A percentile compares a stretch with the other conserved stretches of the same genome.
These are phyloP conservation scores for Mariannaea sp. DNA, from an alignment of 2,329 filamentous ascomycete genomes.

Conservation along the genomic window DNA sequence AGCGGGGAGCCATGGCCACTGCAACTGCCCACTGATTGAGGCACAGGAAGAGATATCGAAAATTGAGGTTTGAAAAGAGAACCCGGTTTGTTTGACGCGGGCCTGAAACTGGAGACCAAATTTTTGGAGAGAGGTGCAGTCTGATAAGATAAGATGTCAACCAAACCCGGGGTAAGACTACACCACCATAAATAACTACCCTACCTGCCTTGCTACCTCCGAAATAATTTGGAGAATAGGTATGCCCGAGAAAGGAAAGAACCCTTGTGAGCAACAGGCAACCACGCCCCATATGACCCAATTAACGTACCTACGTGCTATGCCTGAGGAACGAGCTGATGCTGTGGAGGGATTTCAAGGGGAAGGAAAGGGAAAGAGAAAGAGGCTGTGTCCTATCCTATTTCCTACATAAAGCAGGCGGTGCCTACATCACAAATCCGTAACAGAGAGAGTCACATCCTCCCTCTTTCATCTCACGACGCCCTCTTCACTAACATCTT, in stretches of 20 bases:
- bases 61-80: neutral
- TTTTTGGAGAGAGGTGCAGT: constrained; percentile 6
- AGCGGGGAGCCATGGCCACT: constrained; percentile 38
- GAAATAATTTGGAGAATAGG: no score
- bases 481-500: neutral
- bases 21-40: neutral
- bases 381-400: constrained; percentile 2
- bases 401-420: no score
- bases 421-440: constrained; percentile 4
- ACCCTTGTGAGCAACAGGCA: constrained; percentile 29
- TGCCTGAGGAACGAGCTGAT: constrained; percentile 32
- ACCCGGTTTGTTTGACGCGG: neutral
- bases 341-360: no score
- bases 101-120: constrained; percentile 7
- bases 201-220: no score
- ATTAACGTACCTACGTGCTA: no score
- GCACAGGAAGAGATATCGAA: neutral
- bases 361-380: neutral
- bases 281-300: constrained; percentile 15
- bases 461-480: constrained; percentile 11
- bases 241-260: constrained; percentile 35
- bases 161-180: neutral
- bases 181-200: constrained; percentile 18
- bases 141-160: constrained; percentile 19
- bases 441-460: neutral